Percentiles rank a stretch among this genome's conserved stretches.
Evolutionary conservation across 2,329 filamentous ascomycete species (phyloP).

Genomic region (Onygenales sp.): DNA sequence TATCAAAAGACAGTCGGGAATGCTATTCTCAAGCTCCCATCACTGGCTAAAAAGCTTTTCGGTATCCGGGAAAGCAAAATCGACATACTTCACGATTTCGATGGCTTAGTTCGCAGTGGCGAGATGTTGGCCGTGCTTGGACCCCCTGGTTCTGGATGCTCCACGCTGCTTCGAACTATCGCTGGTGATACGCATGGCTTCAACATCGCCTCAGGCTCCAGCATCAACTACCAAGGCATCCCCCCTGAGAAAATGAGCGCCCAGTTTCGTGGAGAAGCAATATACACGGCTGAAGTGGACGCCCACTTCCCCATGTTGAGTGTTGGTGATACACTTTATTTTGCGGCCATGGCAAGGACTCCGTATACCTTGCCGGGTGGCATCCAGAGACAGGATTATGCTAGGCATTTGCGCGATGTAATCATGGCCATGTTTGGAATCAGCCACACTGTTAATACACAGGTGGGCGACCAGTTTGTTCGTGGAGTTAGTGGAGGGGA

Average conservation of each 20-base stretch:
- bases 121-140: conserved; percentile 50
- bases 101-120: conserved; percentile 50
- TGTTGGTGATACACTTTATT: conserved; percentile 76
- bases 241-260: conserved; percentile 24
- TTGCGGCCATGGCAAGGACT: conserved; percentile 75
- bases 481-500: conserved; percentile 73
- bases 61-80: conserved; percentile 31
- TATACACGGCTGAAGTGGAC: conserved; percentile 82
- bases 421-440: conserved; percentile 48
- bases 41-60: conserved; percentile 10
- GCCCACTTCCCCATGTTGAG: conserved; percentile 76
- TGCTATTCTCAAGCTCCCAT: conserved; percentile 25
- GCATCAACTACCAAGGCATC: conserved; percentile 66
- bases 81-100: conserved; percentile 53
- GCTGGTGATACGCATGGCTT: conserved; percentile 76
- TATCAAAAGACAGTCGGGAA: conserved; percentile 36
- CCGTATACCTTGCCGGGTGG: conserved; percentile 61
- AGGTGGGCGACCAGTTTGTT: conserved; percentile 76
- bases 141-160: conserved; percentile 49
- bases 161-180: conserved; percentile 77
- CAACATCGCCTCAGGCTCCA: conserved; percentile 56
- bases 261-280: conserved; percentile 67
- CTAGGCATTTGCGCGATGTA: conserved; percentile 33
- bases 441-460: conserved; percentile 72
- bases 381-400: conserved; percentile 26